Evolutionary conservation across 176 grass and related monocot genomes (phyloP), one percentile per base, ranked within the genome.

Genomic region (Bonia amplexicaulis): DNA sequence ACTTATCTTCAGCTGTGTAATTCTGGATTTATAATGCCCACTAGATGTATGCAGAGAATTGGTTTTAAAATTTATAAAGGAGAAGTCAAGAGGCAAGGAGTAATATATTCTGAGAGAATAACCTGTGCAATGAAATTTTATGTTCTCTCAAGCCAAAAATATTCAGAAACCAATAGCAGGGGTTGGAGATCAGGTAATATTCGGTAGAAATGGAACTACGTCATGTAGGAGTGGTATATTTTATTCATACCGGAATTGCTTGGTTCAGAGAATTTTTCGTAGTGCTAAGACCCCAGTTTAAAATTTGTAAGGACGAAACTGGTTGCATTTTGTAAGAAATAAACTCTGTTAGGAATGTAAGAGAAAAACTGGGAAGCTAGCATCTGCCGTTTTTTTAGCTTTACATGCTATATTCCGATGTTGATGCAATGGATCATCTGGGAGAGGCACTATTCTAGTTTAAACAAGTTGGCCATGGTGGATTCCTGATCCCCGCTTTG

Each of bases 391-490:
- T 15, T 75, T 87, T 87, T n/a, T 49, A 47, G 39, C 48, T 69
- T 62, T 58, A 26, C 62, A 60, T 82, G 51, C 52, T 82, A 27
- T 82, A 27, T 16, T 58, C 42, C 13, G 65, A 71, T n/a, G 27
- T 42, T 25, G 78, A 76, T 16, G 62, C 8, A 70, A 62, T 69
- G 27, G 53, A 35, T 47, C 68, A 59, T 79, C 58, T 26, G 74
- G 55, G 66, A 88, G 35, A 78, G 68, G 45, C 20, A 9, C 37
- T 40, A 66, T 59, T 76, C 49, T 37, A 19, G 66, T 73, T 84
- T 66, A 12, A 37, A 31, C 73, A 77, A 71, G 62, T 69, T 62
- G 58, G 52, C 52, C 51, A 29, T 15, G 15, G 40, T 16, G 71
- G 64, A 61, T 60, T 69, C 53, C 31, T n/a, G 44, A 23, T 62